These are phyloP conservation scores for Alternaria sp. DNA, from an alignment of 2,329 filamentous ascomycete species.

Conservation along the genomic window DNA sequence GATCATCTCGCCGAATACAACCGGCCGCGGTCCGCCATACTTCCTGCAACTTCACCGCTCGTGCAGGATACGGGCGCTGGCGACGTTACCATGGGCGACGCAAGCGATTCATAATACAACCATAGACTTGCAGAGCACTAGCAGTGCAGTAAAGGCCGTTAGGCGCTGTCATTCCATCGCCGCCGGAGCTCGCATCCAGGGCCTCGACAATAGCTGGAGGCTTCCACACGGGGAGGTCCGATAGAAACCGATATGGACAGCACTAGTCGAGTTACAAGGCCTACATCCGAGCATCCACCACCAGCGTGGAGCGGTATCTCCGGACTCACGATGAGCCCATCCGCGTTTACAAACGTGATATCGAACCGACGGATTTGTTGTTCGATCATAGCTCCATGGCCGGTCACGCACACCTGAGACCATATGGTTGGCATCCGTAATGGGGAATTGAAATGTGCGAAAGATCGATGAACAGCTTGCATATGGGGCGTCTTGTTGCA, in stretches of 20 bases:
- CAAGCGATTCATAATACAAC: constrained; percentile 18
- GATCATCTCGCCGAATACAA: constrained; percentile 45
- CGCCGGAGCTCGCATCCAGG: neutral
- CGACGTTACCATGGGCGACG: constrained; percentile 45
- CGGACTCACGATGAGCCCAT: neutral
- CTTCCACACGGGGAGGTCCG: neutral
- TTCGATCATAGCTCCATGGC: neutral
- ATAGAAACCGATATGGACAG: neutral
- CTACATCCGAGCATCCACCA: neutral
- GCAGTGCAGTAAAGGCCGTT: neutral
- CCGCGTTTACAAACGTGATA: neutral
- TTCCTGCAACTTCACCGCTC: constrained; percentile 32
- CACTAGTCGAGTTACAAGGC: neutral
- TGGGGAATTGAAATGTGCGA: neutral
- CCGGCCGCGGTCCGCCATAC: constrained; percentile 41
- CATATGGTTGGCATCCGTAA: neutral
- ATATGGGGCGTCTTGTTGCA: constrained; percentile 1
- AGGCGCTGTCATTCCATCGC: neutral
- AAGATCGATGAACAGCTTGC: neutral
- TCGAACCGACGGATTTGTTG: neutral
- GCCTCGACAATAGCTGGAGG: neutral
- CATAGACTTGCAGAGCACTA: neutral
- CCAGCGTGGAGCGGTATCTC: neutral
- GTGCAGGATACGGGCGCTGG: constrained; percentile 29
- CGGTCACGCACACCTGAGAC: neutral